Percentiles rank a stretch among this genome's conserved stretches.
phyloP scores from a whole-genome alignment of 2,329 filamentous ascomycete species.

The Dactylella cylindrospora region DNA sequence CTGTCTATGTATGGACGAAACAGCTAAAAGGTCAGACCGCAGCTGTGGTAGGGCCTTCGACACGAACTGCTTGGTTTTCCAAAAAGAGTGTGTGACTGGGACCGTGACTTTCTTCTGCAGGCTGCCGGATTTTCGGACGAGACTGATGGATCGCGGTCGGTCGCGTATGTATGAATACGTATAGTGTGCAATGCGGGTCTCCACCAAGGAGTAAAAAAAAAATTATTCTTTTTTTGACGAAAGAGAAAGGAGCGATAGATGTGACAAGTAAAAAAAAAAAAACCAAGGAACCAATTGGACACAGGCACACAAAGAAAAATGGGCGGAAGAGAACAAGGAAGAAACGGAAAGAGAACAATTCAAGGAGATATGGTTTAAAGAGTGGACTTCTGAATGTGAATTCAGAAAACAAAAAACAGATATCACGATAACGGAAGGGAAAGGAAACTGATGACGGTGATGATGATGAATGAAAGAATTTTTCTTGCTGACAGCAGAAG shows the following conservation, averaged over 20 bases:
- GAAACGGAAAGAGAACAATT: conserved; percentile 5
- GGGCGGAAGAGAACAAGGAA: background rate
- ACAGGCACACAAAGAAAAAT: conserved; percentile 1
- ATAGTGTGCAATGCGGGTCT: too few relatives aligned
- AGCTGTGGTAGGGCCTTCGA: too few relatives aligned
- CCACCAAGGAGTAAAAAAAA: too few relatives aligned
- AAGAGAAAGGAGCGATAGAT: too few relatives aligned
- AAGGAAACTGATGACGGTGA: background rate
- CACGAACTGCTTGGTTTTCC: conserved; percentile 4
- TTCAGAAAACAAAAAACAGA: conserved; percentile 15
- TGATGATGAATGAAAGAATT: background rate
- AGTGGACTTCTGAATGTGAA: conserved; percentile 36
- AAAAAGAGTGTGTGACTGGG: too few relatives aligned
- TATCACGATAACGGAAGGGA: conserved; percentile 1
- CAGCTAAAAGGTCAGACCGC: too few relatives aligned
- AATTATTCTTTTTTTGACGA: too few relatives aligned
- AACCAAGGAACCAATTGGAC: too few relatives aligned
- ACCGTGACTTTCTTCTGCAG: conserved; percentile 8
- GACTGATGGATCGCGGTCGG: too few relatives aligned
- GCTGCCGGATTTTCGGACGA: conserved; percentile 7
- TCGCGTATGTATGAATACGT: too few relatives aligned
- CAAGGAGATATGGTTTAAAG: conserved; percentile 10
- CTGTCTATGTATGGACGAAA: background rate
- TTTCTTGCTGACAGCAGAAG: too few relatives aligned
- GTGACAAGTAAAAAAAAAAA: too few relatives aligned